Conservation (phyloP, 495 filamentous ascomycete species). For the Astrocystis sublimbata region DNA sequence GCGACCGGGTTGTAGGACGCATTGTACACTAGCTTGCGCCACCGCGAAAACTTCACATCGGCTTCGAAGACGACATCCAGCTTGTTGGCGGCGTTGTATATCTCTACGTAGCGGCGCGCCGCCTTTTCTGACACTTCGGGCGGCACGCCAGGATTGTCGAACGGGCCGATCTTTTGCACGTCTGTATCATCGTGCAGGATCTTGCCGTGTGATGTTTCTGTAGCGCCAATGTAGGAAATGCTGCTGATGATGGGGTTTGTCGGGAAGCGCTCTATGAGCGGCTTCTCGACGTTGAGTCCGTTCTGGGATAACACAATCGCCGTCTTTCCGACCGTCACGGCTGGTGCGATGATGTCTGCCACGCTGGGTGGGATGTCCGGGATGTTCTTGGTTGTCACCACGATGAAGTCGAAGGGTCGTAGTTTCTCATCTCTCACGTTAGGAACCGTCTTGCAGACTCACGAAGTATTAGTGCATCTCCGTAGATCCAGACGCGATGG, state of each 20-base stretch:
- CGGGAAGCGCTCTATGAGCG: constrained; percentile 52
- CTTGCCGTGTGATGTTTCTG: constrained; percentile 45
- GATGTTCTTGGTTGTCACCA: constrained; percentile 55
- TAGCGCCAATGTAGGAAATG: constrained; percentile 52
- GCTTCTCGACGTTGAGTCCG: constrained; percentile 63
- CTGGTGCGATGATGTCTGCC: constrained; percentile 46
- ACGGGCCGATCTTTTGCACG: constrained; percentile 45
- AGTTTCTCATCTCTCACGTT: constrained; percentile 31
- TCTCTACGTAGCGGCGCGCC: constrained; percentile 39
- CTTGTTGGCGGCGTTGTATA: constrained; percentile 42
- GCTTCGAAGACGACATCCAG: constrained; percentile 28
- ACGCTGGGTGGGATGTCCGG: constrained; percentile 41
- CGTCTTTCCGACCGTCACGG: constrained; percentile 50
- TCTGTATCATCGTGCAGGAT: constrained; percentile 50
- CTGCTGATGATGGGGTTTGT: constrained; percentile 53
- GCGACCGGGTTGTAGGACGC: constrained; percentile 49
- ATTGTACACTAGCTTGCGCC: constrained; percentile 56
- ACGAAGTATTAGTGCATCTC: not conserved
- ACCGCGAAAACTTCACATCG: constrained; percentile 44
- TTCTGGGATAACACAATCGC: constrained; percentile 62
- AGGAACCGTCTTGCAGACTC: constrained; percentile 42
- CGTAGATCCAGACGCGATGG: not conserved
- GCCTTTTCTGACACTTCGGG: constrained; percentile 21
- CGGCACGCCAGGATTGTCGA: constrained; percentile 36
- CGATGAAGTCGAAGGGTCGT: constrained; percentile 50